A percentile compares a stretch with the other conserved stretches of the same genome.
Conservation (phyloP, 73 alveolate genomes). For the Paramecium sexaurelia region DNA sequence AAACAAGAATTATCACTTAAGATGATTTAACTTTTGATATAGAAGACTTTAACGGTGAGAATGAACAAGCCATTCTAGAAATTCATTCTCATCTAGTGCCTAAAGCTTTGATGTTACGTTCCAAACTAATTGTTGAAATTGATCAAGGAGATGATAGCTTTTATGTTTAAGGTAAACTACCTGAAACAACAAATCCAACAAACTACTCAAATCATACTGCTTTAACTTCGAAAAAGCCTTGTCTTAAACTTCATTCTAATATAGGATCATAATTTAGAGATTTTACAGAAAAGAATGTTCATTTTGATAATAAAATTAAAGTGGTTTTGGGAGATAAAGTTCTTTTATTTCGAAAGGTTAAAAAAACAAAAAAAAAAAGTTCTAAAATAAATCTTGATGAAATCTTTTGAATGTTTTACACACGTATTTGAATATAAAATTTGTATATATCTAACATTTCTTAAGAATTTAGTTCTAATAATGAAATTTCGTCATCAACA, state of each 20-base stretch:
- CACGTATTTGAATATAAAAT: background rate
- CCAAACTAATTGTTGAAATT: background rate
- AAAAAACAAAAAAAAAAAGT: background rate
- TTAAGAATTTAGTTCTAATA: background rate
- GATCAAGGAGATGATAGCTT: background rate
- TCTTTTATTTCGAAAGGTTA: background rate
- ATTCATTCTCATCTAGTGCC: background rate
- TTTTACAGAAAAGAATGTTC: background rate
- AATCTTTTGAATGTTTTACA: background rate
- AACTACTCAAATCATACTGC: background rate
- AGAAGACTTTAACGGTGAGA: background rate
- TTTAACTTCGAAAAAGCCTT: background rate
- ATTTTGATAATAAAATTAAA: background rate
- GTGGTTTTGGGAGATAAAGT: background rate
- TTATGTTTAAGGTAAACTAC: background rate
- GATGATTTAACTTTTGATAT: background rate
- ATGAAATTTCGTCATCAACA: background rate
- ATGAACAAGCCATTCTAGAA: background rate
- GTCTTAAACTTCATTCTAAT: background rate
- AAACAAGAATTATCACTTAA: background rate
- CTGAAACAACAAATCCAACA: background rate
- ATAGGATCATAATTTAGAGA: background rate
- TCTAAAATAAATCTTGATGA: background rate
- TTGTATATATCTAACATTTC: background rate
- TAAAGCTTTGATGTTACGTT: background rate